Conservation (phyloP, 2,329 filamentous ascomycete genomes). For the Paecilomyces fulvus region DNA sequence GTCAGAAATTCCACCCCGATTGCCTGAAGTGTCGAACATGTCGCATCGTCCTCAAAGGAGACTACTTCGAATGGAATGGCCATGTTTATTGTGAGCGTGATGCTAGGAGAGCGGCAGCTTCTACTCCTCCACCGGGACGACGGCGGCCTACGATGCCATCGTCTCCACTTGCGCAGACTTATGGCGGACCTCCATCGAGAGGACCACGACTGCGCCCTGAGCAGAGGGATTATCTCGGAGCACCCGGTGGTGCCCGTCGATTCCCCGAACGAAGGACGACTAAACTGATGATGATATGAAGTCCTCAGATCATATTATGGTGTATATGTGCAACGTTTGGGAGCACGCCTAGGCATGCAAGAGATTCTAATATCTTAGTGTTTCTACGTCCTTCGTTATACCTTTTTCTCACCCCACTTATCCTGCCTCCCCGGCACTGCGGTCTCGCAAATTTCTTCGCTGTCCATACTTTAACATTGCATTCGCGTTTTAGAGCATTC, state of each 20-base stretch:
- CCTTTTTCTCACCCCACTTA: not conserved
- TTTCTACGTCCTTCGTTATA: not conserved
- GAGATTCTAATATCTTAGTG: not conserved
- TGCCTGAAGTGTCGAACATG: constrained; percentile 80
- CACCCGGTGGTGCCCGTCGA: constrained; percentile 25
- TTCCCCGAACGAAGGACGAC: constrained; percentile 44
- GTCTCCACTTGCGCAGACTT: constrained; percentile 24
- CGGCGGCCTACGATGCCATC: constrained; percentile 23
- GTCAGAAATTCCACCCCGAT: constrained; percentile 72
- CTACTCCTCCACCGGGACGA: constrained; percentile 23
- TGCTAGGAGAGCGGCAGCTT: constrained; percentile 52
- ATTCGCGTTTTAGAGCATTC: not conserved
- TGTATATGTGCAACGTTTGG: not conserved
- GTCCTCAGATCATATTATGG: constrained; percentile 1
- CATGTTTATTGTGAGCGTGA: constrained; percentile 80
- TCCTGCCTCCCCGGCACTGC: not conserved
- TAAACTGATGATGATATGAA: constrained; percentile 41
- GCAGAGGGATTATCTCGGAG: constrained; percentile 14
- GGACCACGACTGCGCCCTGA: constrained; percentile 17
- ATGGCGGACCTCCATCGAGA: constrained; percentile 10
- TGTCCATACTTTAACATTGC: not conserved
- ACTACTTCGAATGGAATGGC: constrained; percentile 84
- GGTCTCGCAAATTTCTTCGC: not conserved
- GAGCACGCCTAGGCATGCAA: not conserved
- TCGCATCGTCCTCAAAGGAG: constrained; percentile 62